Evolutionary conservation across 345 rosid species (phyloP), one percentile per base, ranked within the genome.

Genomic region (Hibiscus mutabilis): DNA sequence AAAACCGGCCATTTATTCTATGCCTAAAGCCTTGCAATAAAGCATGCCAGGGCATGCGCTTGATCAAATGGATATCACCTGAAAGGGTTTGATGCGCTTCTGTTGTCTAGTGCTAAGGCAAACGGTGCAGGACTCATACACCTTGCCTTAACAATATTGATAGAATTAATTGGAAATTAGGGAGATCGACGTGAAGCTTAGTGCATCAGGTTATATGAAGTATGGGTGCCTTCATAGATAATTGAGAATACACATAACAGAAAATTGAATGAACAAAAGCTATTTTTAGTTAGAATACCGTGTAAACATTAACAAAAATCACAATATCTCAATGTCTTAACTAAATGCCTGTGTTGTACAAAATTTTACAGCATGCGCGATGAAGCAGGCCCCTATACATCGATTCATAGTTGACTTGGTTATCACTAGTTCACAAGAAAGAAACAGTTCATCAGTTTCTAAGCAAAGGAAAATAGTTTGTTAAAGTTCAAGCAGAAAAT

Each of bases 341-440:
- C 14, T 78, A 56, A 4, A 72, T 19, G 76, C 70, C 59, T 82
- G 79, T 66, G 81, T 63, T 55, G 58, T 80, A 71, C 90, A 80
- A 67, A 86, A 77, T 74, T 85, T 87, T 37, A 81, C 71, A 51
- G 84, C 85, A 75, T 89, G 91, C 8, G 89, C 94, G 58, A 75
- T 77, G 56, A 87, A 78, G 84, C 91, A 94, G 60, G 65, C 82
- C 10, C 81, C 84, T 42, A 86, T 52, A 81, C 92, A 88, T 82
- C 80, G 82, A 66, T 68, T 77, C 71, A 74, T 79, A 60, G 81
- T 69, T 70, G 89, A 85, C 47, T 83, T 85, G 2, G 88, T 84
- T 25, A 25, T 25, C 52, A 93, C 98, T 91, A 82, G 59, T 70
- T 65, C 73, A 79, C 19, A 59, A 75, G 44, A 37, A 75, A 74